A percentile compares a stretch with the other conserved stretches of the same genome.
phyloP scores from a whole-genome alignment of 768 basidiomycete species.

The Rhodotorula babjevae region DNA sequence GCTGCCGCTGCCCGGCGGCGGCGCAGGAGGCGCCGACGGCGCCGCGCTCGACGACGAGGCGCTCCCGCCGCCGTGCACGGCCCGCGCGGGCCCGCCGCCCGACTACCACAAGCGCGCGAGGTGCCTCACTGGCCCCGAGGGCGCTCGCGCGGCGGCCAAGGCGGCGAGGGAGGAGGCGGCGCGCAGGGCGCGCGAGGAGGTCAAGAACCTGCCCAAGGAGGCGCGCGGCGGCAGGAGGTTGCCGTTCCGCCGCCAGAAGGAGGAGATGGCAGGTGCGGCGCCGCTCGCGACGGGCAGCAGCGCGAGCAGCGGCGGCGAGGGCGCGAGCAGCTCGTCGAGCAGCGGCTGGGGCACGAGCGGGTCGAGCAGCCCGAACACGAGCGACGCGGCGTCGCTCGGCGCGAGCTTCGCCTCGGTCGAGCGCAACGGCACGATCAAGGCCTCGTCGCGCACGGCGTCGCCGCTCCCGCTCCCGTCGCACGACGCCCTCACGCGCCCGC shows the following conservation, averaged over 20 bases:
- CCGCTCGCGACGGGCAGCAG: not conserved
- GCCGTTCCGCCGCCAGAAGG: slow-evolving; percentile 18
- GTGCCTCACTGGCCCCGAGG: slow-evolving; percentile 30
- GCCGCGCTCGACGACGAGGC: not conserved
- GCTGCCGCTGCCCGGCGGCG: not conserved
- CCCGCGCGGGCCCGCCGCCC: slow-evolving; percentile 5
- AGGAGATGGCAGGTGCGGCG: not conserved
- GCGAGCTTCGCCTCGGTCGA: not conserved
- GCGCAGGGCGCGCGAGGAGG: slow-evolving; percentile 22
- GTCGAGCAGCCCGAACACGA: not conserved
- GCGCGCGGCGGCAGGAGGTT: slow-evolving; percentile 15
- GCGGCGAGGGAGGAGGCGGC: slow-evolving; percentile 30
- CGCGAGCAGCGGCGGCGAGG: not conserved
- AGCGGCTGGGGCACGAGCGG: not conserved
- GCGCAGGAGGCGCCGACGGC: not conserved
- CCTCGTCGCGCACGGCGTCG: not conserved
- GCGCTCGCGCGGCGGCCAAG: slow-evolving; percentile 30
- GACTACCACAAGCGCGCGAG: not conserved
- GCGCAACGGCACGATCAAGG: slow-evolving; percentile 24
- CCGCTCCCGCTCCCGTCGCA: not conserved
- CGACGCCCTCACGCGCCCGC: not conserved
- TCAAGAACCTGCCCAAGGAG: slow-evolving; percentile 13
- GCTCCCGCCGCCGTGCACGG: slow-evolving; percentile 10
- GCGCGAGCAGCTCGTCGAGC: not conserved
- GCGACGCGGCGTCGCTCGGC: not conserved